Evolutionary conservation across 495 filamentous ascomycete species (phyloP).

Genomic region (Symbiotaphrina buchneri): DNA sequence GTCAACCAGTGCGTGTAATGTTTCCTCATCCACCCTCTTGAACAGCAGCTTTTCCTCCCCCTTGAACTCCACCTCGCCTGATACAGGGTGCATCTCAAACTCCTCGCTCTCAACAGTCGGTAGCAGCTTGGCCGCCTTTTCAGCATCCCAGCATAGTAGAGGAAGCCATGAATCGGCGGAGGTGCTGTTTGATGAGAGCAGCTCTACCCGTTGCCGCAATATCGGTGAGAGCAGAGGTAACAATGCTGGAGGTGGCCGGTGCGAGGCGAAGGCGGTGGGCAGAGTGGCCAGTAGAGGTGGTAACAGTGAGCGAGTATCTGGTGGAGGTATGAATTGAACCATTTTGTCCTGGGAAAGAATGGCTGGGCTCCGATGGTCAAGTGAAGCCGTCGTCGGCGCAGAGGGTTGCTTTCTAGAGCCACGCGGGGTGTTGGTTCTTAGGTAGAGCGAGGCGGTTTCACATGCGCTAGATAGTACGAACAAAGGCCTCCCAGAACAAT

Average conservation of each 20-base stretch:
- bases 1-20: conserved; percentile 45
- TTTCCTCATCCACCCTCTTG: conserved; percentile 64
- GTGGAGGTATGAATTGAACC: conserved; percentile 27
- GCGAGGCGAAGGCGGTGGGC: conserved; percentile 62
- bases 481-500: too few relatives aligned
- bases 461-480: too few relatives aligned
- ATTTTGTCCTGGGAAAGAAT: too few relatives aligned
- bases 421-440: too few relatives aligned
- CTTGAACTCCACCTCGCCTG: conserved; percentile 67
- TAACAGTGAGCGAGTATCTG: conserved; percentile 39
- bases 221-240: conserved; percentile 77
- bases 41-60: conserved; percentile 42
- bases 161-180: conserved; percentile 64
- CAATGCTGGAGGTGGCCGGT: conserved; percentile 50
- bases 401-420: too few relatives aligned
- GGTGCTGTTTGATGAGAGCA: conserved; percentile 33
- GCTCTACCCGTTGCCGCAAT: conserved; percentile 66
- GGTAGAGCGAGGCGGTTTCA: too few relatives aligned
- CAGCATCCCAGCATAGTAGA: conserved; percentile 64
- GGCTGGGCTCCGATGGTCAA: too few relatives aligned
- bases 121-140: conserved; percentile 42
- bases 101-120: conserved; percentile 37
- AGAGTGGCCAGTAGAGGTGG: conserved; percentile 65
- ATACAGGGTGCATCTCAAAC: conserved; percentile 78
- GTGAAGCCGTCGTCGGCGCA: too few relatives aligned